Conservation (phyloP, 306 rosid genomes). For the Medicago truncatula region MtrunA17r5.0-ANR NC_053043.1:42348001-42348500, state of each 20-base stretch:
- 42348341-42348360: constrained; percentile 65
- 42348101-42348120: too few relatives aligned
- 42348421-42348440: constrained; percentile 82
- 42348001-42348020: background rate
- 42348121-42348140: too few relatives aligned
- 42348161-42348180: too few relatives aligned
- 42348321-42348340: constrained; percentile 52
- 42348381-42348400: constrained; percentile 63
- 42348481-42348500: constrained; percentile 92
- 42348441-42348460: constrained; percentile 94
- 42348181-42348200: too few relatives aligned
- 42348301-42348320: background rate
- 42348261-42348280: too few relatives aligned
- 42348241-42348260: too few relatives aligned
- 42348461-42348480: constrained; percentile 88
- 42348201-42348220: background rate
- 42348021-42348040: constrained; percentile 3
- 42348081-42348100: too few relatives aligned
- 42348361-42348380: constrained; percentile 70
- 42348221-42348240: background rate
- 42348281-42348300: background rate
- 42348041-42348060: background rate
- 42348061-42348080: background rate
- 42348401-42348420: constrained; percentile 76
- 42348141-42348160: too few relatives aligned